Evolutionary conservation across 1,284 basidiomycete species (phyloP), one percentile per base, ranked within the genome.

Genomic region (Trichosporon sp.): DNA sequence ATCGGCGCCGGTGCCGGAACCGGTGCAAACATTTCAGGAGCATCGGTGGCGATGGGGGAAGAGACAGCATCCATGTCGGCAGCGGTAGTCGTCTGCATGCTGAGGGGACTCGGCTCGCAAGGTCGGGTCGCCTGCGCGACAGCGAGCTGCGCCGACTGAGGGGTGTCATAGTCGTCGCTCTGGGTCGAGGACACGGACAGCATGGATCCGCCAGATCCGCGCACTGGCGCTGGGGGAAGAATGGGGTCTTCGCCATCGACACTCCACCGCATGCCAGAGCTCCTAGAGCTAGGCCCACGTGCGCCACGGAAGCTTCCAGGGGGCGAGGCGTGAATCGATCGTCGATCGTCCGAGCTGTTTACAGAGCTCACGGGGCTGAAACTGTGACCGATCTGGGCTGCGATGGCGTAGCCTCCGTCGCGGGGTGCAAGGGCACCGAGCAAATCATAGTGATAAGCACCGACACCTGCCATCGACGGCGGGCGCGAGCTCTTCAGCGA

Each of bases 371-470:
- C 46, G 4, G 64, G 69, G 26, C 67, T 68, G 26, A 68, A 61
- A 31, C 38, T 40, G 37, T 72, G 73, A 35, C 76, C 78, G 70
- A 83, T 76, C 70, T 76, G 74, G 5, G 83, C 83, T 3, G 83
- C 83, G 43, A 84, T 75, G 0, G 83, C 83, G 74, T 84, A 84
- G 8, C 83, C 83, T 21, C 83, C 83, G 69, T 84, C 83, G 46
- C 82, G 75, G 6, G 82, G 82, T 8, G 79, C 81, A 1, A 84
- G 72, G n/a, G 73, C 76, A 35, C 73, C 76, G 14, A 84, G 65
- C 66, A 83, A 78, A 67, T 84, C 82, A 32, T 80, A 70, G 19
- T 80, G 80, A 64, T 83, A 82, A 14, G 40, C 59, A 31, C 68
- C 63, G 32, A 35, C 32, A 12, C 31, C 59, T 1, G 31, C 59